phyloP scores from a whole-genome alignment of 805 yeast genomes.

The Cyberlindnera subsufficiens region DNA sequence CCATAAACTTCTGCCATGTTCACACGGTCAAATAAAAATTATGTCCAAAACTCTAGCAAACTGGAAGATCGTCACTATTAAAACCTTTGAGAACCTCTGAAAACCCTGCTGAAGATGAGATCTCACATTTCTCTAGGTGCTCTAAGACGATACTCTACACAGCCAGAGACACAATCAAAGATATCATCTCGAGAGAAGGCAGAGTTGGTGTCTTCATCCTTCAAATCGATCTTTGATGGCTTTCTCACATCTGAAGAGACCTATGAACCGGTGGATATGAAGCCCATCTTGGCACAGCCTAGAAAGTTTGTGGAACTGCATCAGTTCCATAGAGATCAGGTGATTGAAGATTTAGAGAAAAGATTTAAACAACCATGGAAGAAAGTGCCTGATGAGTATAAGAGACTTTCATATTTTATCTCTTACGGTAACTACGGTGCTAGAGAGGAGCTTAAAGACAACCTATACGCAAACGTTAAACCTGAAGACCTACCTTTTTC shows the following conservation, averaged over 20 bases:
- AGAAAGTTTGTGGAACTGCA: slow-evolving; percentile 24
- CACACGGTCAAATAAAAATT: too few relatives aligned
- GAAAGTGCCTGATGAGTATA: slow-evolving; percentile 39
- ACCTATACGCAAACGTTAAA: slow-evolving; percentile 34
- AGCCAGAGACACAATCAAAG: neutral
- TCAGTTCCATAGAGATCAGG: slow-evolving; percentile 52
- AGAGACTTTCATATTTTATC: slow-evolving; percentile 53
- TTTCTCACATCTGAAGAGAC: slow-evolving; percentile 29
- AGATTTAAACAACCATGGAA: slow-evolving; percentile 52
- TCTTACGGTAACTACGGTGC: slow-evolving; percentile 71
- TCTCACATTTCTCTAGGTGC: too few relatives aligned
- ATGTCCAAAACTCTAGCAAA: too few relatives aligned
- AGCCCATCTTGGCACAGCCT: slow-evolving; percentile 36
- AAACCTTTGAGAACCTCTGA: too few relatives aligned
- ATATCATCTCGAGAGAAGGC: slow-evolving; percentile 18
- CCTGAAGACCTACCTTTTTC: slow-evolving; percentile 62
- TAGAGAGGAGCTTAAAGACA: slow-evolving; percentile 46
- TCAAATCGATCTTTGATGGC: slow-evolving; percentile 26
- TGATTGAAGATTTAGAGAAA: slow-evolving; percentile 43
- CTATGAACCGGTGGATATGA: slow-evolving; percentile 43
- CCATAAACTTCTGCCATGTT: too few relatives aligned
- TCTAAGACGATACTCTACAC: neutral
- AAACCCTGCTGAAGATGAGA: too few relatives aligned
- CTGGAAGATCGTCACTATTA: too few relatives aligned
- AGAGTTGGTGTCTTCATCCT: slow-evolving; percentile 19